Conservation (phyloP, 768 basidiomycete species). For the Mrakia blollopis region DNA sequence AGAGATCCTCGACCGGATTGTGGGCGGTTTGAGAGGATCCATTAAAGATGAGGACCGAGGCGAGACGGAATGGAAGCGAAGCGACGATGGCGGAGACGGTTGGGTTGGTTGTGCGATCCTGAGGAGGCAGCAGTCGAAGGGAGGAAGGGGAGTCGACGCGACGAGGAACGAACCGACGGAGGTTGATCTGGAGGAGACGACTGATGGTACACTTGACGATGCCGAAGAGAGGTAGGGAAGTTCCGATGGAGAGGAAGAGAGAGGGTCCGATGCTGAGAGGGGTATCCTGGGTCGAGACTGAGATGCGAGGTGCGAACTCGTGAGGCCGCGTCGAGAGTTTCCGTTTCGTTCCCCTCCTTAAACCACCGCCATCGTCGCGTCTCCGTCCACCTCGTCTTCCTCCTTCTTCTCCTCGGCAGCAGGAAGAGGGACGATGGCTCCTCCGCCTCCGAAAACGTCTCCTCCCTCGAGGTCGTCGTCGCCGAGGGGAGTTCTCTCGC, state of each 20-base stretch:
- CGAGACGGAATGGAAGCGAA: no score
- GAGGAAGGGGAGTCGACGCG: neutral
- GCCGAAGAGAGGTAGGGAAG: neutral
- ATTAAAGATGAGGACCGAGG: no score
- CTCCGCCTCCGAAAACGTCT: neutral
- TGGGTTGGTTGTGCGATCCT: no score
- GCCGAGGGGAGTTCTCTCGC: constrained; percentile 9
- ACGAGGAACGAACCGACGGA: neutral
- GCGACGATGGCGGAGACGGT: no score
- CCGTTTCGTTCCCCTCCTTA: neutral
- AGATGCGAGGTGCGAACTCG: constrained; percentile 9
- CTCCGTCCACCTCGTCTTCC: neutral
- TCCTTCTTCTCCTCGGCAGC: neutral
- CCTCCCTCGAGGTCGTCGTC: neutral
- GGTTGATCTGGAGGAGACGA: neutral
- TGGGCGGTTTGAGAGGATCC: no score
- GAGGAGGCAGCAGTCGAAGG: no score
- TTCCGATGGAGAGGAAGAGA: neutral
- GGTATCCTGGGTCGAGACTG: constrained; percentile 1
- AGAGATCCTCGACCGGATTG: no score
- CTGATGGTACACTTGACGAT: neutral
- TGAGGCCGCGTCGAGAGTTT: neutral
- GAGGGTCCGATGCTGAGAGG: constrained; percentile 11
- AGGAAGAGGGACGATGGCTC: neutral
- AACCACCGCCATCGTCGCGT: constrained; percentile 6